Conservation (phyloP, 176 grass and related monocot species). For the Bonia amplexicaulis region DNA sequence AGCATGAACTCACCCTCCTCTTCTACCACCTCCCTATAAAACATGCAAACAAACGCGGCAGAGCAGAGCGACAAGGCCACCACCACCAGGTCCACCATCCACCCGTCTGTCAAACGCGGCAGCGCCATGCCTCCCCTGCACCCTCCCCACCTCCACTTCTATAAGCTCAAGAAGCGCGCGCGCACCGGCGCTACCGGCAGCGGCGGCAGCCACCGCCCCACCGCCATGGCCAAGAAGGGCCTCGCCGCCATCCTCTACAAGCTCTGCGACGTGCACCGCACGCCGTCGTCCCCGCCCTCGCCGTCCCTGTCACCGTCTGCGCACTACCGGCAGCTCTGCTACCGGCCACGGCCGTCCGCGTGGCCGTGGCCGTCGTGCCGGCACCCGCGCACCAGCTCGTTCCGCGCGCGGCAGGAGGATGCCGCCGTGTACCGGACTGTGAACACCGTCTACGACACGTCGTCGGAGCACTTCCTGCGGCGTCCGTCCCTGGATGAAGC, state of each 20-base stretch:
- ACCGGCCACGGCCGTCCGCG: slow-evolving; percentile 37
- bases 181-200: neutral
- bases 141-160: slow-evolving; percentile 40
- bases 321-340: slow-evolving; percentile 36
- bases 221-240: slow-evolving; percentile 45
- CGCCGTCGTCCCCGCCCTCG: neutral
- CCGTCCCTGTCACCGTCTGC: neutral
- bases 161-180: slow-evolving; percentile 44
- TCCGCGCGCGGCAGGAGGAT: slow-evolving; percentile 41
- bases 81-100: slow-evolving; percentile 22
- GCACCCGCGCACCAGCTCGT: slow-evolving; percentile 71
- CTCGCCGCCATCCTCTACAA: slow-evolving; percentile 50
- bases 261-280: slow-evolving; percentile 37
- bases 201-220: slow-evolving; percentile 3
- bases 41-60: slow-evolving; percentile 17
- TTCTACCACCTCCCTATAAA: slow-evolving; percentile 14
- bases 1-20: neutral
- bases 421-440: slow-evolving; percentile 54
- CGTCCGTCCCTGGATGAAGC: slow-evolving; percentile 29
- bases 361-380: slow-evolving; percentile 90
- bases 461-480: slow-evolving; percentile 30
- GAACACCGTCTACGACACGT: slow-evolving; percentile 55
- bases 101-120: slow-evolving; percentile 19
- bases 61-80: neutral
- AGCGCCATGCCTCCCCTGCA: slow-evolving; percentile 44